Evolutionary conservation across 768 basidiomycete genomes (phyloP), one percentile per base, ranked within the genome.

Genomic region (Serendipita sp.): DNA sequence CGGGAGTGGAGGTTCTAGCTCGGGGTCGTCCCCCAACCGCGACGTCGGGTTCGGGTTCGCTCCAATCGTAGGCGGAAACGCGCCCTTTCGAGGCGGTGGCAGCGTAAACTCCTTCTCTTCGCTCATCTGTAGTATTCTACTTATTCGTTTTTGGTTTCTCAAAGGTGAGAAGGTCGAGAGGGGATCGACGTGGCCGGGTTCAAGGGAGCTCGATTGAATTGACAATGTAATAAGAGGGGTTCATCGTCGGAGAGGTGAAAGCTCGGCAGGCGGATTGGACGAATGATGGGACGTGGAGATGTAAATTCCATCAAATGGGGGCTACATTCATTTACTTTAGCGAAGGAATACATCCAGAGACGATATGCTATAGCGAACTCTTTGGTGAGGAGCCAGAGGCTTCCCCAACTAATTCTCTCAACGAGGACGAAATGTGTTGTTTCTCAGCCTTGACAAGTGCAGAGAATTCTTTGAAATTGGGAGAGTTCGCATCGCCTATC

Each of bases 361-460:
- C 24, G 24, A 24, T 24, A 24, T 1, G 24, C 24, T 46, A 46
- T 18, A 46, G 18, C 1, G 45, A 11, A 46, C 45, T 46, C 53
- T 54, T 54, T 15, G 53, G 53, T 1, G 53, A 11, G 24, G 24
- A 24, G 24, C 24, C 24, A 41, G 38, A 41, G 24, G 24, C 56
- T 24, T 60, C 56, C 28, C 56, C 56, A 4, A 24, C 13, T 24
- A 60, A 28, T 8, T 38, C 56, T 8, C 28, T 24, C 18, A 60
- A 37, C 16, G 56, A 60, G 10, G 18, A 28, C 24, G 56, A 24
- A 60, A 60, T 92, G 2, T 72, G 75, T 3, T 82, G 81, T 70
- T 87, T 89, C 70, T 85, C 85, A 38, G 90, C 86, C 73, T 91
- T 94, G 70, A 93, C 80, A 37, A 89, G 73, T 2, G 75, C 74